Conservation (phyloP, 139 green algal genomes). For the Chara braunii region DNA sequence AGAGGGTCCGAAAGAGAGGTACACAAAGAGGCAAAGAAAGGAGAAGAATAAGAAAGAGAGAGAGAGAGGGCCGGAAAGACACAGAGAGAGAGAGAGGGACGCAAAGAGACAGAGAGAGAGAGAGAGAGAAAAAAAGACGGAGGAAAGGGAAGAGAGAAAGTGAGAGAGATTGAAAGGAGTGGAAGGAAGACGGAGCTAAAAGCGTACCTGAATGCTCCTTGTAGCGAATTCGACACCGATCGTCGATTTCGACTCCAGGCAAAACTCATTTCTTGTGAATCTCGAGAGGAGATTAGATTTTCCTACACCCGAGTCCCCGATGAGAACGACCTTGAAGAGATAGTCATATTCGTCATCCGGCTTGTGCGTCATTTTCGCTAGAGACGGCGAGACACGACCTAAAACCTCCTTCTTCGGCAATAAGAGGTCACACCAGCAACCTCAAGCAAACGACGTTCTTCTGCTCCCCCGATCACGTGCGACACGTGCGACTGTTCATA, state of each 20-base stretch:
- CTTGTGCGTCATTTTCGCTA: slow-evolving; percentile 43
- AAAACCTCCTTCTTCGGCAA: no score
- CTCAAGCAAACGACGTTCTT: no score
- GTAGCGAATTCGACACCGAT: slow-evolving; percentile 99
- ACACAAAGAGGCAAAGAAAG: no score
- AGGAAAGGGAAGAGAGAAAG: background rate
- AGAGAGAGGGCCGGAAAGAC: no score
- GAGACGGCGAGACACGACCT: no score
- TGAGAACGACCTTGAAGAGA: slow-evolving; percentile 96
- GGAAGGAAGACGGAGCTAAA: background rate
- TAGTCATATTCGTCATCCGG: slow-evolving; percentile 82
- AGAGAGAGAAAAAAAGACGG: background rate
- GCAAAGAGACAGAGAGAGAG: slow-evolving; percentile 3
- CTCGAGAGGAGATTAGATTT: slow-evolving; percentile 96
- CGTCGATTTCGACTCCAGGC: slow-evolving; percentile 94
- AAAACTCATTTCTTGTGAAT: slow-evolving; percentile 99
- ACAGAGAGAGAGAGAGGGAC: no score
- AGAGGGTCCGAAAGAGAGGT: no score
- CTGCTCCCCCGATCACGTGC: no score
- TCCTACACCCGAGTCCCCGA: slow-evolving; percentile 94
- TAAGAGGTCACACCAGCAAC: no score
- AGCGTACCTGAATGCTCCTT: slow-evolving; percentile 86
- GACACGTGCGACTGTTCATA: no score
- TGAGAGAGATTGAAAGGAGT: slow-evolving; percentile 1
- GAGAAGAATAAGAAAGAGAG: no score